Base-by-base conservation (phyloP, 768 basidiomycete species). In the Termitomyces sp. region DNA sequence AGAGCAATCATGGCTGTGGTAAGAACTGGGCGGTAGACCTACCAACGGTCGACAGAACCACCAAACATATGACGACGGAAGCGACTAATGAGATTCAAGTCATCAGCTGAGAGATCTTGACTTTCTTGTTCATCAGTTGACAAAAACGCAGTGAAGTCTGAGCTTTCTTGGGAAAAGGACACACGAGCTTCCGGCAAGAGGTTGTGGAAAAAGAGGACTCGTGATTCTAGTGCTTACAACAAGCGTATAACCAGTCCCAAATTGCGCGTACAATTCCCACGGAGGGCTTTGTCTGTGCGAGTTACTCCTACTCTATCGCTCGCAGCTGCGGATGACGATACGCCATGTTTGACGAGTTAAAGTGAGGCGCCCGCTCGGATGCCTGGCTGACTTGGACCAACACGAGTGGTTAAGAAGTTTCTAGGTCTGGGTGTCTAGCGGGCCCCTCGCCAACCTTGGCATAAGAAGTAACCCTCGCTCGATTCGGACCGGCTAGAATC, bases 381-480 rank as follows among this genome's bases (percentile, higher is more conserved):
- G 17, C 34, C 34, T 34, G 3, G 4, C 34, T 12, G 34, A 3
- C 34, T 49, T 17, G 23, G 35, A 25, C 49, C n/a, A 17, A 4
- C 49, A 19, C 28, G 9, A 8, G 35, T 50, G 5, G 37, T n/a
- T 11, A 10, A 17, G 10, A 5, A 39, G 10, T 9, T 25, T 14
- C 23, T 17, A 5, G 21, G 32, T 46, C 44, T 30, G n/a, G 14
- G 30, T 35, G 27, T 49, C 43, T 37, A 54, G 12, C 17, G 2
- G 19, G 30, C 19, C 16, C 70, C 70, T 52, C 75, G 79, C 79
- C 80, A 93, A 1, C 91, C 91, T 46, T 83, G 75, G 66, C 94
- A 97, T 9, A 97, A 74, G 75, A 86, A 95, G 69, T 94, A 98
- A 0, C 82, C 87, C 66, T 98, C 95, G 28, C 82, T 79, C 0